Conservation (phyloP, 2,329 filamentous ascomycete species). For the Aspergillus texensis region DNA sequence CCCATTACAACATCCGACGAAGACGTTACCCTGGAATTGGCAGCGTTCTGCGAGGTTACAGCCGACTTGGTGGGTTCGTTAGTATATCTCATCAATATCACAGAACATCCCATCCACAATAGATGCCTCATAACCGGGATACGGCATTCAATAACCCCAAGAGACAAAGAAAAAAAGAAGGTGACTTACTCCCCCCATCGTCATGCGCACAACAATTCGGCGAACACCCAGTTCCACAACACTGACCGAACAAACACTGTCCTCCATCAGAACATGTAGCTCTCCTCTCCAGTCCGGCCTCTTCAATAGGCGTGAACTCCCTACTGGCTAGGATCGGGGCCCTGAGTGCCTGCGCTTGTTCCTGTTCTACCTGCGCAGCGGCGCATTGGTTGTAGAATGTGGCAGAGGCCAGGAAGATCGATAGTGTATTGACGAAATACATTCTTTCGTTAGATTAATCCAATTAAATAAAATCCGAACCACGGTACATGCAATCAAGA, state of each 20-base stretch:
- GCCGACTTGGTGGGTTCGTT: constrained; percentile 3
- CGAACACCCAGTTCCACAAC: constrained; percentile 16
- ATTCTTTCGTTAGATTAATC: not conserved
- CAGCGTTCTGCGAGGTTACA: constrained; percentile 12
- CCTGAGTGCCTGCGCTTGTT: not conserved
- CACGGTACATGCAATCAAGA: not conserved
- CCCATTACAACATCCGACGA: constrained; percentile 16
- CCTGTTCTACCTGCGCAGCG: not conserved
- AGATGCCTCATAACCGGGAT: too few species aligned
- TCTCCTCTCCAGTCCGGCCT: constrained; percentile 6
- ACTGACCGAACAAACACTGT: constrained; percentile 7
- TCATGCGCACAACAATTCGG: constrained; percentile 17
- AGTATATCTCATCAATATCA: not conserved
- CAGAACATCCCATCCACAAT: too few species aligned
- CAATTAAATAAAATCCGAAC: not conserved
- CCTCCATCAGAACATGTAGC: constrained; percentile 10
- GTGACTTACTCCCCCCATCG: constrained; percentile 10
- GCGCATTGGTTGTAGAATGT: not conserved
- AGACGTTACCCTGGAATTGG: constrained; percentile 13
- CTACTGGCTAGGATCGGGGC: not conserved
- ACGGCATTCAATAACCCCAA: too few species aligned
- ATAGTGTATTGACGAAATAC: not conserved
- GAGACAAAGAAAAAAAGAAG: too few species aligned
- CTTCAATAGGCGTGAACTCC: constrained; percentile 1
- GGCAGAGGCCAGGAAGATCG: not conserved